These are phyloP conservation scores for Scutellaria minor DNA, from an alignment of 257 asterid genomes.

Conservation along the genomic window DNA sequence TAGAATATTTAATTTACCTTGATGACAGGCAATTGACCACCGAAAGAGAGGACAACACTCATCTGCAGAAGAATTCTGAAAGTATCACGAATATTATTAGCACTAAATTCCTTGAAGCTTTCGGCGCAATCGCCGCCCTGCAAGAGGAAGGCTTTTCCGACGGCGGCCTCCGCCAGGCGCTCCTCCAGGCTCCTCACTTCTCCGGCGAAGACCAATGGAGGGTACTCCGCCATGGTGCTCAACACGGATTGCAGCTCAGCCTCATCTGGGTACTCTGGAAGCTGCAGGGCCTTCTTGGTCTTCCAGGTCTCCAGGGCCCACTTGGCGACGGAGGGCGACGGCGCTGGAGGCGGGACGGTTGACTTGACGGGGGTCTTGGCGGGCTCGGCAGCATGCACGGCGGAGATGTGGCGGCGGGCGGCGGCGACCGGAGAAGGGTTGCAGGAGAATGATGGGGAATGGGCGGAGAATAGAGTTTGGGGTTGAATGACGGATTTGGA, in stretches of 20 bases:
- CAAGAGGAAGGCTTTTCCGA: conserved; percentile 80
- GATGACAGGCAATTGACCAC: conserved; percentile 81
- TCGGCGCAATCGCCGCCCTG: conserved; percentile 95
- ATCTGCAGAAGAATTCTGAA: conserved; percentile 79
- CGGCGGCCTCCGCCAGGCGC: conserved; percentile 73
- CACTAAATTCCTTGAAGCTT: conserved; percentile 83
- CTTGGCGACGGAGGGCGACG: conserved; percentile 33
- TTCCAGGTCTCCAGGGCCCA: conserved; percentile 77
- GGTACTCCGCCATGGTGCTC: conserved; percentile 60
- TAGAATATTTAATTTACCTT: conserved; percentile 47
- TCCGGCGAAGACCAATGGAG: conserved; percentile 89
- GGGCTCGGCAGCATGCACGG: conserved; percentile 78
- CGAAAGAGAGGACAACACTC: conserved; percentile 83
- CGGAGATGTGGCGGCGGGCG: conserved; percentile 62
- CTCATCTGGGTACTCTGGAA: conserved; percentile 75
- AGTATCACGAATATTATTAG: conserved; percentile 77
- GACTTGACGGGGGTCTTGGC: conserved; percentile 54
- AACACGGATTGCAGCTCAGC: conserved; percentile 66
- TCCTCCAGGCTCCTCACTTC: conserved; percentile 86
- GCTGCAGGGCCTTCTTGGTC: conserved; percentile 70
- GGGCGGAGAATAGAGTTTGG: conserved; percentile 40
- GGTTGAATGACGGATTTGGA: conserved; percentile 53
- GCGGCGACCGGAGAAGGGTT: conserved; percentile 41
- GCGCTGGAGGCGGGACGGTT: conserved; percentile 30
- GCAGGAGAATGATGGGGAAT: conserved; percentile 33